phyloP scores from a whole-genome alignment of 2,329 filamentous ascomycete species.

The Hypoxylon sp. region DNA sequence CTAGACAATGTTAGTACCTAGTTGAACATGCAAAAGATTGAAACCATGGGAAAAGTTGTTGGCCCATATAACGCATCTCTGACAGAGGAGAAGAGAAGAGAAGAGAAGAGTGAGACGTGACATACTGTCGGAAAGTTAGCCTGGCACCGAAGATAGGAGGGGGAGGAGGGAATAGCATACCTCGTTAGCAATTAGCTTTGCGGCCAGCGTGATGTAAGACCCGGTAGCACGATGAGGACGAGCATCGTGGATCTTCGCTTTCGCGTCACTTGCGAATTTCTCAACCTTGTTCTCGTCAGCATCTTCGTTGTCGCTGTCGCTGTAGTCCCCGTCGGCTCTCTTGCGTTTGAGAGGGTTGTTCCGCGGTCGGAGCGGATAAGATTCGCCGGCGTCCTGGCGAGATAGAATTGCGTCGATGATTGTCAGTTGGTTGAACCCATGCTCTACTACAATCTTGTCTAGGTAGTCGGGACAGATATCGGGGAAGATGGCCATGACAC shows the following conservation, averaged over 20 bases:
- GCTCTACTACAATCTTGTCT: constrained; percentile 36
- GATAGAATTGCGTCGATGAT: constrained; percentile 53
- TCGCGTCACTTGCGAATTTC: constrained; percentile 23
- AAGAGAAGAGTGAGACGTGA: not conserved
- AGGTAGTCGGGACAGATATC: constrained; percentile 55
- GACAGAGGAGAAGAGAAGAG: not conserved
- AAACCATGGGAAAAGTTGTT: not conserved
- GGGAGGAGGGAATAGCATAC: constrained; percentile 6
- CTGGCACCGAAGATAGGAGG: not conserved
- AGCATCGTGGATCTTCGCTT: constrained; percentile 26
- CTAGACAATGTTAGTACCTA: constrained; percentile 16
- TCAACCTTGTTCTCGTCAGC: constrained; percentile 25
- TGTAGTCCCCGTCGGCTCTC: constrained; percentile 39
- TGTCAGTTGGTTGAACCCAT: constrained; percentile 42
- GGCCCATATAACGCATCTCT: not conserved
- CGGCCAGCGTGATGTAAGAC: constrained; percentile 34
- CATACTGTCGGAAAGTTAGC: constrained; percentile 24
- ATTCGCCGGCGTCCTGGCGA: constrained; percentile 47
- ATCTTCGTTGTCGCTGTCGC: constrained; percentile 33
- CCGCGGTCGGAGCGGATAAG: constrained; percentile 48
- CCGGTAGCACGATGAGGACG: not conserved
- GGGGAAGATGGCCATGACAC: constrained; percentile 51
- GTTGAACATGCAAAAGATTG: not conserved
- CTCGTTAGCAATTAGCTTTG: constrained; percentile 46
- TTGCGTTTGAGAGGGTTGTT: constrained; percentile 52